Base-by-base conservation (phyloP, 495 filamentous ascomycete genomes). In the Aspergillus bridgeri region DNA sequence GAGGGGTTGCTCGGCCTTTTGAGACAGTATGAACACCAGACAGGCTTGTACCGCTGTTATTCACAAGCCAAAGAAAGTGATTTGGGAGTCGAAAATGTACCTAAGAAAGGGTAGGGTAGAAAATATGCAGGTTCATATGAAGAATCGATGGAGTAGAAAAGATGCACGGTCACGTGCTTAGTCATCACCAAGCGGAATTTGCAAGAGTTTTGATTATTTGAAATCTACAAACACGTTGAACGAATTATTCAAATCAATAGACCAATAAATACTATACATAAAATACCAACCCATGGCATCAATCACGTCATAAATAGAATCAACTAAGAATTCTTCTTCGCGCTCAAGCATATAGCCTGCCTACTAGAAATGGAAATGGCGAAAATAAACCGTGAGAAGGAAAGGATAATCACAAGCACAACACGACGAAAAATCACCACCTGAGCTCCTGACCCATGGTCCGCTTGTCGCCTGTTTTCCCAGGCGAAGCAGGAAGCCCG, bases 261-360 rank as follows among this genome's bases (percentile, higher is more conserved):
- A 52, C 20, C 46, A 49, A 47, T 23, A 51, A n/a, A 22, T 61
- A 65, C 58, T 57, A 51, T 63, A 63, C 56, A 64, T 45, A 57
- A 49, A 64, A 50, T 54, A 47, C 58, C 29, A 29, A 29, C 27
- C 27, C 27, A 29, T 29, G 27, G 11, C 6, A 29, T 29, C 27
- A 29, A 7, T 29, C 27, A 29, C 27, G 27, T 29, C 53, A 64
- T 52, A 57, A 45, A 52, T 55, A 48, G 52, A 58, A 55, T 49
- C 38, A 51, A 56, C 48, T 48, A 55, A 57, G 38, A 56, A 25
- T 42, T 69, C 59, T 62, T 66, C 66, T 69, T 67, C 58, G 63
- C 64, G 63, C 65, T 67, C 60, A 66, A 65, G 64, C 66, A 72
- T 62, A 65, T 58, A 67, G 60, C 59, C 61, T 48, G 60, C 61